Conservation (phyloP, 2,329 filamentous ascomycete species). For the Colletotrichum limetticola region DNA sequence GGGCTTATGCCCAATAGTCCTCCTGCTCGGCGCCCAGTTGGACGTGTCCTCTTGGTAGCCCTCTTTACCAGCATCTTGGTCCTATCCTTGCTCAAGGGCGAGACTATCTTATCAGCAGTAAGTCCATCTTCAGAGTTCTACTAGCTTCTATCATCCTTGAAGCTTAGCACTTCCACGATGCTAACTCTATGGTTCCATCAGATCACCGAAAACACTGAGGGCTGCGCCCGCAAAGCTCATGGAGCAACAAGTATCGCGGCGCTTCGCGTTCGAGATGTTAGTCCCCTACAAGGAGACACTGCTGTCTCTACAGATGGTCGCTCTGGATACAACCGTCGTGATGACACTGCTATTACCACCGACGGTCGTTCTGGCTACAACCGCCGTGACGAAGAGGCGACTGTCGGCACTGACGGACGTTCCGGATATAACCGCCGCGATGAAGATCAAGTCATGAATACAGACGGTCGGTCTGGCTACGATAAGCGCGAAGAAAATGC, state of each 20-base stretch:
- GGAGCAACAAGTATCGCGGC: too few relatives aligned
- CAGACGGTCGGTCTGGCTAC: not conserved
- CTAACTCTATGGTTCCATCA: not conserved
- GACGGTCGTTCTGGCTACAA: not conserved
- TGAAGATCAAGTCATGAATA: too few relatives aligned
- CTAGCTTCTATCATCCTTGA: not conserved
- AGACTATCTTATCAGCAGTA: not conserved
- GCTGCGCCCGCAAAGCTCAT: not conserved
- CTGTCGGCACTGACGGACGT: not conserved
- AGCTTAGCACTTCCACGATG: too few relatives aligned
- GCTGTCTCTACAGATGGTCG: not conserved
- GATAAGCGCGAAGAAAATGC: too few relatives aligned
- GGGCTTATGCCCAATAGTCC: not conserved
- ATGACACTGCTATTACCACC: not conserved
- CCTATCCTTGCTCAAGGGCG: not conserved
- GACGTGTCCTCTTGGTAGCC: not conserved
- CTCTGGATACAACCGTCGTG: conserved; percentile 5
- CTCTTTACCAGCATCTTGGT: not conserved
- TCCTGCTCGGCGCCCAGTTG: not conserved
- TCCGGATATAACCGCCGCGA: not conserved
- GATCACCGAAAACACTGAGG: not conserved
- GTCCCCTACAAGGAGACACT: not conserved
- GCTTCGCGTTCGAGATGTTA: not conserved
- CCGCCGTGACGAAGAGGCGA: not conserved
- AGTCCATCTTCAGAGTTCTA: too few relatives aligned